These are phyloP conservation scores for Penicillium polonicum DNA, from an alignment of 2,329 filamentous ascomycete genomes.

Conservation along the genomic window DNA sequence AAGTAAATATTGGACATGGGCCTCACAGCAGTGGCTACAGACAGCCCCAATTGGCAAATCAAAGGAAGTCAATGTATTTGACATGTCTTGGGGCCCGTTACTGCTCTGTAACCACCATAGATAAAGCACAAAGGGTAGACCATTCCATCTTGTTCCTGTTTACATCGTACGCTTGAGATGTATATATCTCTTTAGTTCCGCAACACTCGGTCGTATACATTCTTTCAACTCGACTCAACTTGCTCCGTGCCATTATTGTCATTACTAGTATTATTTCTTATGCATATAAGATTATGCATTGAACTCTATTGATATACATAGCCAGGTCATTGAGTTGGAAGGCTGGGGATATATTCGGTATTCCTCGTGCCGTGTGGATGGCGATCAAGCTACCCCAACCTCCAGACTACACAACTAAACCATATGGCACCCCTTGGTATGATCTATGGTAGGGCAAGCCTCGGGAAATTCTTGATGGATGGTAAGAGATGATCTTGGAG, in stretches of 20 bases:
- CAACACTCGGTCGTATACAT: background rate
- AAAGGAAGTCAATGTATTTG: background rate
- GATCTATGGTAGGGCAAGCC: background rate
- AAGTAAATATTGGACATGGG: background rate
- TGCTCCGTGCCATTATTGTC: no score
- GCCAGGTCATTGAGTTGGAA: background rate
- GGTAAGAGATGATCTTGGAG: conserved; percentile 1
- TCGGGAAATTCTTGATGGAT: conserved; percentile 11
- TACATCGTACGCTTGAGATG: background rate
- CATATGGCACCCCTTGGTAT: conserved; percentile 22
- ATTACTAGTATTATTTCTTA: background rate
- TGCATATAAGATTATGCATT: no score
- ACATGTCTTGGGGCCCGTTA: background rate
- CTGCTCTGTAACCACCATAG: background rate
- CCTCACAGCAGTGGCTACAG: background rate
- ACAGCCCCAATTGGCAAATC: no score
- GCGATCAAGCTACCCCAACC: conserved; percentile 6
- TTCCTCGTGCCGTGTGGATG: background rate
- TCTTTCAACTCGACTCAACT: background rate
- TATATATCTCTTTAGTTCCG: background rate
- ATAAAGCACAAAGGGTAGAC: background rate
- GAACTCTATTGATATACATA: background rate
- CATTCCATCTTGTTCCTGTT: background rate
- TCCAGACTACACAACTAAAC: background rate
- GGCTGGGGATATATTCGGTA: background rate